Percentiles rank a stretch among this genome's conserved stretches.
phyloP scores from a whole-genome alignment of 768 basidiomycete species.

The Auriscalpium vulgare region DNA sequence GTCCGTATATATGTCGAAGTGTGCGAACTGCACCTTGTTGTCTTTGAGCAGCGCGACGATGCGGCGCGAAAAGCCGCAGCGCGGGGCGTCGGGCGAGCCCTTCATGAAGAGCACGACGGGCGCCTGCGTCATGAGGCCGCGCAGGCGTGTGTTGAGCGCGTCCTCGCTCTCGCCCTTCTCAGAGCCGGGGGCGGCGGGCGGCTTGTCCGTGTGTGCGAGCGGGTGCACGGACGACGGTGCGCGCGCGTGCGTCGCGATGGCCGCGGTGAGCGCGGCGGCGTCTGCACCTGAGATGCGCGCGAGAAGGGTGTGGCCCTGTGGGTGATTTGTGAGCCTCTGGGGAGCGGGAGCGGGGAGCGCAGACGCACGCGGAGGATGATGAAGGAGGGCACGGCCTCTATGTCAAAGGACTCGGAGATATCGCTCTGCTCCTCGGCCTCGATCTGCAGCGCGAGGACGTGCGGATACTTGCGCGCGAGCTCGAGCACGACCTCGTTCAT shows the following conservation, averaged over 20 bases:
- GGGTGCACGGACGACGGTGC: slow-evolving; percentile 25
- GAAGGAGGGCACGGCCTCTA: slow-evolving; percentile 83
- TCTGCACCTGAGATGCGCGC: slow-evolving; percentile 76
- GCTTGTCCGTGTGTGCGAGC: slow-evolving; percentile 41
- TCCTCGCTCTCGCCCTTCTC: slow-evolving; percentile 46
- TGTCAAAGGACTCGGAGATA: slow-evolving; percentile 87
- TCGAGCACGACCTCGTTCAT: slow-evolving; percentile 79
- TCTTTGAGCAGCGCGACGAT: slow-evolving; percentile 44
- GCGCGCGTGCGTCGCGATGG: slow-evolving; percentile 51
- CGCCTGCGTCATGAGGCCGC: slow-evolving; percentile 64
- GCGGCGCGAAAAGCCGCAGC: slow-evolving; percentile 55
- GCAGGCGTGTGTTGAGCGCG: slow-evolving; percentile 58
- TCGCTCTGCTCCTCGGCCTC: slow-evolving; percentile 77
- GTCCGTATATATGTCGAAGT: slow-evolving; percentile 53
- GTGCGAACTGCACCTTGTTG: slow-evolving; percentile 41
- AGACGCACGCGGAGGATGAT: slow-evolving; percentile 66
- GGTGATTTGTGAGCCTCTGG: background rate
- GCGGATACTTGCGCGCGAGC: slow-evolving; percentile 63
- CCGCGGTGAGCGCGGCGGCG: slow-evolving; percentile 49
- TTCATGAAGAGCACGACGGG: slow-evolving; percentile 61
- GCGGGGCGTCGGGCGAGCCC: slow-evolving; percentile 49
- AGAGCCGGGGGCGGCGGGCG: slow-evolving; percentile 23
- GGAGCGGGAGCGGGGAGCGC: background rate
- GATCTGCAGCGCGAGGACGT: slow-evolving; percentile 69
- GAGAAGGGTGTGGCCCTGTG: slow-evolving; percentile 83